phyloP scores from a whole-genome alignment of 75 land plant species.

The Isoetes taiwanensis region DNA sequence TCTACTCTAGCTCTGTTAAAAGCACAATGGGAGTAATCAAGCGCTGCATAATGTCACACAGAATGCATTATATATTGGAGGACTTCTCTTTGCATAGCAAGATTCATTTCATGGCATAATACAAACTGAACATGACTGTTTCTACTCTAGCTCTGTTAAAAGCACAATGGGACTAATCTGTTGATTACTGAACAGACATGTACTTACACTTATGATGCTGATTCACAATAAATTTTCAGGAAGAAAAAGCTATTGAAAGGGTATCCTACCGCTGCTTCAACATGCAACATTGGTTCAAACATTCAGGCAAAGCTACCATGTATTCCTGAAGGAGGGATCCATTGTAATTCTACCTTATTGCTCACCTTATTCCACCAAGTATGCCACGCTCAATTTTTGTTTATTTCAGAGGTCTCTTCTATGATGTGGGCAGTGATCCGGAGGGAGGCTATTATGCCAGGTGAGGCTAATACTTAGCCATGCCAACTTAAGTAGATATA shows the following conservation, averaged over 20 bases:
- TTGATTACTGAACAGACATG: background rate
- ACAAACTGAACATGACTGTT: no score
- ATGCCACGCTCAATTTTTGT: constrained; percentile 4
- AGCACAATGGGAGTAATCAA: background rate
- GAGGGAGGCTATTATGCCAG: constrained; percentile 6
- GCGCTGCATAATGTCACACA: background rate
- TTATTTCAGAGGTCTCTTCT: constrained; percentile 5
- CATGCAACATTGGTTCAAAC: background rate
- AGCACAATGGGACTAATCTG: no score
- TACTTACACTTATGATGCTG: no score
- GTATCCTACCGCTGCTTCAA: background rate
- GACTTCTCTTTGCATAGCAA: background rate
- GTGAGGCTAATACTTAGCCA: background rate
- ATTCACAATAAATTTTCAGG: background rate
- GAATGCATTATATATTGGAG: background rate
- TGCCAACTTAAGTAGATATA: background rate
- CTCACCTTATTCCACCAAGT: constrained; percentile 8
- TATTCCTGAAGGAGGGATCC: constrained; percentile 2
- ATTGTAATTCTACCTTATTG: constrained; percentile 1
- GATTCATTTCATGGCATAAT: background rate
- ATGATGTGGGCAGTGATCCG: constrained; percentile 1
- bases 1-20: no score
- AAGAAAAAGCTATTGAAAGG: constrained; percentile 8
- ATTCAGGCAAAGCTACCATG: background rate
- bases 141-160: background rate